A percentile compares a stretch with the other conserved stretches of the same genome.
These are phyloP conservation scores for Alternaria rosae DNA, from an alignment of 2,329 filamentous ascomycete species.

Conservation along the genomic window DNA sequence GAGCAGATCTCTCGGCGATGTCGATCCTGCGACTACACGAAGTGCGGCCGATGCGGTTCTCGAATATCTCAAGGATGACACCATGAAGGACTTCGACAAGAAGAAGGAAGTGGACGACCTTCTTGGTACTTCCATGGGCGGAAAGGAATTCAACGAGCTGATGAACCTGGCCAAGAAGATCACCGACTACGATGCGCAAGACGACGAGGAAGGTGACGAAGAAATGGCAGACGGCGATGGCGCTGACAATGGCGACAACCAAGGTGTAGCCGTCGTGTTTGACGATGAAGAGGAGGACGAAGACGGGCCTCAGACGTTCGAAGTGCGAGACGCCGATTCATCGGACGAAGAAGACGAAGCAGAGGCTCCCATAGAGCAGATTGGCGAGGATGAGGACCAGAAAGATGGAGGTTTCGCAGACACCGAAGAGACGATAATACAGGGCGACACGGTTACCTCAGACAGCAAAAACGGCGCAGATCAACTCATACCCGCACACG, in stretches of 20 bases:
- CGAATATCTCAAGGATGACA: conserved; percentile 92
- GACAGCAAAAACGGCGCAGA: conserved; percentile 55
- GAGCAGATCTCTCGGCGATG: conserved; percentile 86
- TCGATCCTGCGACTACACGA: conserved; percentile 87
- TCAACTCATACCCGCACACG: conserved; percentile 76
- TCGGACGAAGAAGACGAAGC: conserved; percentile 79
- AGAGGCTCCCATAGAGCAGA: conserved; percentile 66
- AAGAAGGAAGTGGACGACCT: conserved; percentile 98
- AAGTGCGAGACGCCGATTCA: conserved; percentile 83
- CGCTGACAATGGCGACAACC: conserved; percentile 81
- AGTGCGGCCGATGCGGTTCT: conserved; percentile 93
- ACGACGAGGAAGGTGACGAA: conserved; percentile 83
- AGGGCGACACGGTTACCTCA: conserved; percentile 64
- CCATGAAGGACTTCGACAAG: conserved; percentile 96
- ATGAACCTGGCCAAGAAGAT: conserved; percentile 98
- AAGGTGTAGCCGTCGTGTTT: conserved; percentile 97
- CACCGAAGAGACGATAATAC: conserved; percentile 83
- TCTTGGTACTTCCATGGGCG: conserved; percentile 78
- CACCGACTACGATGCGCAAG: conserved; percentile 95
- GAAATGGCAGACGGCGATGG: conserved; percentile 67
- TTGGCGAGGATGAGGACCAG: conserved; percentile 59
- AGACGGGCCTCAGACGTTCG: conserved; percentile 77
- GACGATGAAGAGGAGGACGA: conserved; percentile 86
- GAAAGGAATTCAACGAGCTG: conserved; percentile 95
- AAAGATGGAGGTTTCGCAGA: conserved; percentile 60